phyloP scores from a whole-genome alignment of 306 rosid species.

The Vicia villosa region DNA sequence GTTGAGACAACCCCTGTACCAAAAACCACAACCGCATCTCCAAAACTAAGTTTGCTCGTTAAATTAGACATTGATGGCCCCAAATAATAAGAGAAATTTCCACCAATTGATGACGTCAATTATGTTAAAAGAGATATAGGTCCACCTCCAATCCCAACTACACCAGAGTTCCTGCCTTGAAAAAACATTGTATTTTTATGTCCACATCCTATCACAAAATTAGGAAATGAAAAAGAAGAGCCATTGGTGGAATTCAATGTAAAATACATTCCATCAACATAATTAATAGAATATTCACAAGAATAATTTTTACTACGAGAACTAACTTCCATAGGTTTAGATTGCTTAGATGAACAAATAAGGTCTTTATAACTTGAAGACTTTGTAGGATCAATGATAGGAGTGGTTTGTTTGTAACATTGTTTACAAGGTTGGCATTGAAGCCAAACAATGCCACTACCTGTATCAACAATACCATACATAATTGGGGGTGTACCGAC shows the following conservation, averaged over 20 bases:
- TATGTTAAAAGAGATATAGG: slow-evolving; percentile 41
- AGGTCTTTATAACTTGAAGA: too few species aligned
- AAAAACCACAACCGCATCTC: too few species aligned
- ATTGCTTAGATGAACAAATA: not conserved
- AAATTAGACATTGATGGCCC: not conserved
- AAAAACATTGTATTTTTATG: not conserved
- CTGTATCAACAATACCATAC: too few species aligned
- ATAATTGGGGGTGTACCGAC: too few species aligned
- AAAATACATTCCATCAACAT: slow-evolving; percentile 47
- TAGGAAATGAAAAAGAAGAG: slow-evolving; percentile 26
- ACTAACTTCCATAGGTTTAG: rapidly evolving
- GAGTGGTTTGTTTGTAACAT: too few species aligned
- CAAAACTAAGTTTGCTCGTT: slow-evolving; percentile 33
- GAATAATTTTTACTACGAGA: not conserved
- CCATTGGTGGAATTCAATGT: too few species aligned
- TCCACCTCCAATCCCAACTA: slow-evolving; percentile 59
- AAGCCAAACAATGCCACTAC: too few species aligned
- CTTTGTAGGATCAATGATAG: too few species aligned
- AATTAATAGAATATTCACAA: slow-evolving; percentile 32
- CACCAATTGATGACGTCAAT: slow-evolving; percentile 18
- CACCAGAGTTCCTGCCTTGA: slow-evolving; percentile 34
- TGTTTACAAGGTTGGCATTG: too few species aligned
- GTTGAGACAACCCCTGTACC: too few species aligned
- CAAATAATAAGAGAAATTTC: slow-evolving; percentile 64
- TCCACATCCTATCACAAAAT: slow-evolving; percentile 53